These are phyloP conservation scores for Triticum timopheevii DNA, from an alignment of 176 grass and related monocot species.

Conservation along the genomic window DNA sequence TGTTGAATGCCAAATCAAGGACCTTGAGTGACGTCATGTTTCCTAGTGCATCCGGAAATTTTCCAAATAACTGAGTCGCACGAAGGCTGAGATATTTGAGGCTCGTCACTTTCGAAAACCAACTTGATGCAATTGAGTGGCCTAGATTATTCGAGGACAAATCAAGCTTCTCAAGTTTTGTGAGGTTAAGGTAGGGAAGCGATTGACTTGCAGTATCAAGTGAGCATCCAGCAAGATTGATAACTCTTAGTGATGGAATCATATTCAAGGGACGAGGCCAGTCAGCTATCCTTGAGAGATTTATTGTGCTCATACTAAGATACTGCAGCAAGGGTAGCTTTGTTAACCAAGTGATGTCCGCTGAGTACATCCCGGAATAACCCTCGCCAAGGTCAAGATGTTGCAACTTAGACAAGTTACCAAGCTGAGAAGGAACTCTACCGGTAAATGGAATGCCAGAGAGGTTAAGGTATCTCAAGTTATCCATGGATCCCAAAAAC, in stretches of 20 bases:
- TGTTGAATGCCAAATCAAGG: background rate
- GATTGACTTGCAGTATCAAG: background rate
- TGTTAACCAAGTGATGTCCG: background rate
- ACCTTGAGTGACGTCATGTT: background rate
- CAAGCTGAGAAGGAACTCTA: conserved; percentile 37
- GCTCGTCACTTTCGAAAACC: conserved; percentile 31
- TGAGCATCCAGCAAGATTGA: background rate
- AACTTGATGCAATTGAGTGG: conserved; percentile 18
- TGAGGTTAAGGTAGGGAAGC: background rate
- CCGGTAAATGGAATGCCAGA: background rate
- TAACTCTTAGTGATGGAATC: conserved; percentile 1
- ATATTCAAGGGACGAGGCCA: background rate
- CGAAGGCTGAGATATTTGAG: background rate
- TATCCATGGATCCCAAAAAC: conserved; percentile 19
- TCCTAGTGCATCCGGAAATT: background rate
- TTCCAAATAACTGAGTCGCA: background rate
- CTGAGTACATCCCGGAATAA: background rate
- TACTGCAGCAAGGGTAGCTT: background rate
- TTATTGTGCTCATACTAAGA: background rate
- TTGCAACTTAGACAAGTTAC: conserved; percentile 34
- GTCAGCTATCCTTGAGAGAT: background rate
- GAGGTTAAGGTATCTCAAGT: conserved; percentile 31
- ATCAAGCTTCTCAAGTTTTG: conserved; percentile 23
- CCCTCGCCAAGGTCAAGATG: conserved; percentile 7
- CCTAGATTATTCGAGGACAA: background rate